Conservation (phyloP, 176 grass and related monocot species). For the Pontederia paniculata region DNA sequence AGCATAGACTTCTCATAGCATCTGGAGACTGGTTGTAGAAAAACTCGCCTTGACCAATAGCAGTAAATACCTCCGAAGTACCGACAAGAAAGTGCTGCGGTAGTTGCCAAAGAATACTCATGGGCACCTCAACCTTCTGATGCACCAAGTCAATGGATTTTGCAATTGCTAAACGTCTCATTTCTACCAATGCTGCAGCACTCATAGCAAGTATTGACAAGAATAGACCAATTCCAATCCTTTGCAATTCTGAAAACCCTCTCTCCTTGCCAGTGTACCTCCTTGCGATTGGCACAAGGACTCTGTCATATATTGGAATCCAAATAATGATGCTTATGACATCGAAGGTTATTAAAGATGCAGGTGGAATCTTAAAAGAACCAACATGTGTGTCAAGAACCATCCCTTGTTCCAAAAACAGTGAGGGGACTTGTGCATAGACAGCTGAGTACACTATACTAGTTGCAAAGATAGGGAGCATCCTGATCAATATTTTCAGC, state of each 20-base stretch:
- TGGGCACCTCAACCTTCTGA: constrained; percentile 40
- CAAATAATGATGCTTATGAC: constrained; percentile 57
- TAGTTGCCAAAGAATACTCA: constrained; percentile 87
- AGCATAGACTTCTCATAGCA: constrained; percentile 77
- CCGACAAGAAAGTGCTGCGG: constrained; percentile 68
- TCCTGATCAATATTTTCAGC: no score
- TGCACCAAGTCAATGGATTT: constrained; percentile 35
- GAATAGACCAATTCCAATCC: constrained; percentile 67
- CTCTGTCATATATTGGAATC: constrained; percentile 61
- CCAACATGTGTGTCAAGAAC: constrained; percentile 63
- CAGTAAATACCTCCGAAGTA: constrained; percentile 60
- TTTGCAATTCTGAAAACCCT: constrained; percentile 69
- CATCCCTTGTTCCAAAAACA: constrained; percentile 90
- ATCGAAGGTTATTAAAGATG: constrained; percentile 72
- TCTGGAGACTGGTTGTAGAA: constrained; percentile 66
- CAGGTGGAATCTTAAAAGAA: constrained; percentile 55
- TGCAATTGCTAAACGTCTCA: constrained; percentile 50
- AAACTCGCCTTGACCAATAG: constrained; percentile 65
- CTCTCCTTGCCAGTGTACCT: constrained; percentile 51
- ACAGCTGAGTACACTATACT: constrained; percentile 64
- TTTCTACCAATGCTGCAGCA: constrained; percentile 60
- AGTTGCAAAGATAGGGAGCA: constrained; percentile 79
- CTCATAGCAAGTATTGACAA: constrained; percentile 66
- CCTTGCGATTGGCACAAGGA: constrained; percentile 52
- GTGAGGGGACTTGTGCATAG: constrained; percentile 65